Percentiles rank a stretch among this genome's conserved stretches.
Conservation (phyloP, 768 basidiomycete genomes). For the Imleria badia region DNA sequence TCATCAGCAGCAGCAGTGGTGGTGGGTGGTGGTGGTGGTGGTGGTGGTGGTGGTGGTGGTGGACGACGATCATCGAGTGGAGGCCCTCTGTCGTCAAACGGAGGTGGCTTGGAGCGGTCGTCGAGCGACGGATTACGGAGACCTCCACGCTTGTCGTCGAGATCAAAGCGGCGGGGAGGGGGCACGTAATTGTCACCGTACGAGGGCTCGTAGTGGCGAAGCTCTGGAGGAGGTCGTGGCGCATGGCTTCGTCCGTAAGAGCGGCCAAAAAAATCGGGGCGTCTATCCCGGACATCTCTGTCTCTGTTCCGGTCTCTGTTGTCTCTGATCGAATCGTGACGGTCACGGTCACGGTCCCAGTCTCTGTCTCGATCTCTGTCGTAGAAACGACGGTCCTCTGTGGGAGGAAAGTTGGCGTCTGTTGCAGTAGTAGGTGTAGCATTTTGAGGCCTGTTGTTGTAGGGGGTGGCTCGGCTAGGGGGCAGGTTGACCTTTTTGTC, state of each 20-base stretch:
- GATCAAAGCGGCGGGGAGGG: constrained; percentile 35
- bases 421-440: constrained; percentile 1
- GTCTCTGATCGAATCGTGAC: constrained; percentile 18
- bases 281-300: constrained; percentile 34
- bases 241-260: constrained; percentile 40
- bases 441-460: constrained; percentile 13
- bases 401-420: constrained; percentile 15
- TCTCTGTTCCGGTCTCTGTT: constrained; percentile 33
- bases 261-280: constrained; percentile 38
- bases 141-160: constrained; percentile 29
- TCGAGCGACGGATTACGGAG: constrained; percentile 20
- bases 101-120: constrained; percentile 25
- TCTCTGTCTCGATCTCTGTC: constrained; percentile 38
- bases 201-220: constrained; percentile 49
- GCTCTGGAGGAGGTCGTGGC: constrained; percentile 45
- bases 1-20: constrained; percentile 20
- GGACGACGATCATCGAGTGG: constrained; percentile 30
- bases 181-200: constrained; percentile 36
- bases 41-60: constrained; percentile 10
- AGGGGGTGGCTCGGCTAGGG: constrained; percentile 1
- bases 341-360: constrained; percentile 38
- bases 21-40: too few relatives aligned
- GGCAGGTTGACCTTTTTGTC: constrained; percentile 28
- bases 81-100: constrained; percentile 33
- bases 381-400: constrained; percentile 33